Base-by-base conservation (phyloP, 2,329 filamentous ascomycete genomes). In the Capronia epimyces region DNA sequence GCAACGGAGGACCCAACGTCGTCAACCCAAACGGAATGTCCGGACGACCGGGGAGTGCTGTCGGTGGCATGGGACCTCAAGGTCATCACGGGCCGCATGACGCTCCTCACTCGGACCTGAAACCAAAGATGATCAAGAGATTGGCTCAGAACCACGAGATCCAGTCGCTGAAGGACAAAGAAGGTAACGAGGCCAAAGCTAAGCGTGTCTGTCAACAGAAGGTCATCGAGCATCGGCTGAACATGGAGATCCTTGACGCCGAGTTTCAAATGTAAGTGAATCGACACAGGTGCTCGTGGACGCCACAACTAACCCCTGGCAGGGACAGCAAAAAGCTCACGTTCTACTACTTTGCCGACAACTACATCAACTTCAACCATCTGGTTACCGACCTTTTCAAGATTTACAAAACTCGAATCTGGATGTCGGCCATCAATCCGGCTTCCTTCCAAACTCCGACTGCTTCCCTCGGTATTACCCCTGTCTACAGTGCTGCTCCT, bases 241-340 rank as follows among this genome's bases (percentile, higher is more conserved):
- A 94, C 62, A 97, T 98, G 93, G 93, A 98, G 69, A 97, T 98
- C 57, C 80, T 98, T 5, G 93, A 98, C 70, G 93, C 93, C 3
- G 93, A 98, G 67, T 98, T 96, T 66, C 93, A 98, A 66, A 94
- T 95, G 91, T 95, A 75, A 80, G 87, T 78, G 25, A 32, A 15
- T 37, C 25, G 10, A 24, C 13, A 34, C 51, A 47, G 49, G 41
- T 32, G 44, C 25, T 21, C 21, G n/a, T 9, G 12, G 4, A 32
- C 20, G 24, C 20, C 15, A 4, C 20, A 46, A 36, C 51, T 64
- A 48, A 62, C 45, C 37, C 8, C 29, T 27, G 56, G 50, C 62
- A 96, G 91, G 84, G 93, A 98, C 67, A 96, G 89, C 83, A 95
- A 97, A 72, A 98, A 98, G 68, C 75, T 98, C 49, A 98, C 94